These are phyloP conservation scores for Curvularia spicifera DNA, from an alignment of 2,329 filamentous ascomycete genomes.

Conservation along the genomic window DNA sequence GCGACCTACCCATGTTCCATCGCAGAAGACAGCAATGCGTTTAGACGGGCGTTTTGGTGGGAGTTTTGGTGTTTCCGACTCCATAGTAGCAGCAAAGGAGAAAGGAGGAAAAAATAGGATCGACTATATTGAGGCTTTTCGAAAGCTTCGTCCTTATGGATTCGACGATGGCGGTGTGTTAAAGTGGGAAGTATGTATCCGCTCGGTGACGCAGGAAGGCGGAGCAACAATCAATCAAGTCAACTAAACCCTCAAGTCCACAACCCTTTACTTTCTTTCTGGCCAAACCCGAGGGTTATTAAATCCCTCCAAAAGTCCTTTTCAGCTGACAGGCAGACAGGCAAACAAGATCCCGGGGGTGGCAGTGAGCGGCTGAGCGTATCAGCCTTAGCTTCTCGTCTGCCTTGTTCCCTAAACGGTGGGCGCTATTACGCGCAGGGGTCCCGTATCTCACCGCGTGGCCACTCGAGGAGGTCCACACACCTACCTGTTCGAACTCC, in stretches of 20 bases:
- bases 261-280: background rate
- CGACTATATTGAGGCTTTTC: background rate
- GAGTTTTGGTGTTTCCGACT: slow-evolving; percentile 5
- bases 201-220: background rate
- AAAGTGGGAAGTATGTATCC: background rate
- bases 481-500: background rate
- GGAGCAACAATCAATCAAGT: background rate
- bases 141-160: background rate
- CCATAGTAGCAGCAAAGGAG: slow-evolving; percentile 14
- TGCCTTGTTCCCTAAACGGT: background rate
- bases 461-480: background rate
- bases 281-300: background rate
- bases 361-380: background rate
- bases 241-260: background rate
- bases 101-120: background rate
- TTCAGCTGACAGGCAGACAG: slow-evolving; percentile 4
- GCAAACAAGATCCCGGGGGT: background rate
- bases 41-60: slow-evolving; percentile 24
- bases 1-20: slow-evolving; percentile 48
- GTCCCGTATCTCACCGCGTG: background rate
- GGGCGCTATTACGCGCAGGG: background rate
- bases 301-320: background rate
- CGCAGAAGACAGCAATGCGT: slow-evolving; percentile 43
- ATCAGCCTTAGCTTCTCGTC: background rate
- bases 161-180: background rate